phyloP scores from a whole-genome alignment of 495 filamentous ascomycete genomes.

The Talaromyces wortmannii region DNA sequence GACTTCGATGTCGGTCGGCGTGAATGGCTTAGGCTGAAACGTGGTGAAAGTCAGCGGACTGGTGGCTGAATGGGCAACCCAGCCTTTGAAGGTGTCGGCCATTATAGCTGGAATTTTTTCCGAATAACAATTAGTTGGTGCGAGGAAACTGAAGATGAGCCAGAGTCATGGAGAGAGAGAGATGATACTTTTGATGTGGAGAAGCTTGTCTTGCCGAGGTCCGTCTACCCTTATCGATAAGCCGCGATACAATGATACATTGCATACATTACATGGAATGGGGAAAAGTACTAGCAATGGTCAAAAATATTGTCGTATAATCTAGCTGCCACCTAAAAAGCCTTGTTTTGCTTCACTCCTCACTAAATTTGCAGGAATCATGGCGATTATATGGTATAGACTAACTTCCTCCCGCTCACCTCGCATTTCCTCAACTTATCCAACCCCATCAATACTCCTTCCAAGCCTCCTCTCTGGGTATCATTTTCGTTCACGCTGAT shows the following conservation, averaged over 20 bases:
- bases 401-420: not conserved
- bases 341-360: too few species aligned
- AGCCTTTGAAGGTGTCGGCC: constrained; percentile 63
- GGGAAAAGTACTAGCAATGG: not conserved
- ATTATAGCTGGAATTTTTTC: constrained; percentile 10
- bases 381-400: not conserved
- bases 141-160: too few species aligned
- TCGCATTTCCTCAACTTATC: not conserved
- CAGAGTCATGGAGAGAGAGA: too few species aligned
- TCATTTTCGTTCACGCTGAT: not conserved
- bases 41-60: constrained; percentile 66
- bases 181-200: constrained; percentile 4
- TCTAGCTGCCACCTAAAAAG: too few species aligned
- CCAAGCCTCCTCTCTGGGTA: not conserved
- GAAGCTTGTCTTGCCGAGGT: not conserved
- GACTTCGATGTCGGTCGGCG: constrained; percentile 62
- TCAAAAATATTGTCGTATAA: too few species aligned
- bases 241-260: too few species aligned
- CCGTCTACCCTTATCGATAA: too few species aligned
- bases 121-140: not conserved
- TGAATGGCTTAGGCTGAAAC: constrained; percentile 73
- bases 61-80: constrained; percentile 64
- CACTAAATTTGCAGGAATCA: too few species aligned
- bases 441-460: not conserved
- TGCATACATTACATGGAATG: not conserved